A percentile compares a stretch with the other conserved stretches of the same genome.
These are phyloP conservation scores for Rhizopogon roseolus DNA, from an alignment of 768 basidiomycete genomes.

Conservation along the genomic window DNA sequence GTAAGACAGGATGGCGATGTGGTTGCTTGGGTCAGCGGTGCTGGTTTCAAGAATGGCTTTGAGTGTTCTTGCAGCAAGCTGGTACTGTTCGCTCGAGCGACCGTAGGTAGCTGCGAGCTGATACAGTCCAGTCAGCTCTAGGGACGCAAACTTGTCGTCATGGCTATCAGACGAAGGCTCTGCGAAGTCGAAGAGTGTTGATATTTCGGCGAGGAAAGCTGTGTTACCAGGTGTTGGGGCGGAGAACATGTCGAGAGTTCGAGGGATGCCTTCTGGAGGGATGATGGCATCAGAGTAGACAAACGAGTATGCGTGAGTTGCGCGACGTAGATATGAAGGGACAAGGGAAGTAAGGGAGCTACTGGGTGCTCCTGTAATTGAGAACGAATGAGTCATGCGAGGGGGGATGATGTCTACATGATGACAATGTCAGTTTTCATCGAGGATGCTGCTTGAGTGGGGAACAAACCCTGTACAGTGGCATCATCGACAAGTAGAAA, in stretches of 20 bases:
- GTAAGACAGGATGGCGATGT: slow-evolving; percentile 52
- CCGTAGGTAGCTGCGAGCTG: slow-evolving; percentile 46
- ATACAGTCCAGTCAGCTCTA: slow-evolving; percentile 51
- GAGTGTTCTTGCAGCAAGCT: slow-evolving; percentile 38
- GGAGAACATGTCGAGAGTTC: slow-evolving; percentile 37
- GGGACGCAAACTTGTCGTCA: slow-evolving; percentile 55
- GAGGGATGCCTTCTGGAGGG: slow-evolving; percentile 25
- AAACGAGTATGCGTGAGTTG: slow-evolving; percentile 51
- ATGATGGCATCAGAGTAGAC: slow-evolving; percentile 37
- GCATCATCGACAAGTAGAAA: slow-evolving; percentile 53
- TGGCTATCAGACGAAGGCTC: slow-evolving; percentile 13
- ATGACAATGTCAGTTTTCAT: not conserved
- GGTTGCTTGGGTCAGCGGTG: slow-evolving; percentile 33
- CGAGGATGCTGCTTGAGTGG: not conserved
- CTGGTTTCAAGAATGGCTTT: slow-evolving; percentile 43
- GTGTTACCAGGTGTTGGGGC: slow-evolving; percentile 33
- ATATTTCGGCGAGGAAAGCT: slow-evolving; percentile 36
- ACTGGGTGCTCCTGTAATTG: slow-evolving; percentile 25
- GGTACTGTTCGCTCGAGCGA: slow-evolving; percentile 50
- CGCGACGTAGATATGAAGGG: slow-evolving; percentile 54
- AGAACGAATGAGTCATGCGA: slow-evolving; percentile 46
- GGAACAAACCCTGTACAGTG: slow-evolving; percentile 47
- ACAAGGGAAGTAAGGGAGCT: slow-evolving; percentile 45
- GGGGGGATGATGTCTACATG: slow-evolving; percentile 52
- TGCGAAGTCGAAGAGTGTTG: slow-evolving; percentile 50